Conservation (phyloP, 225 moss, liverwort and hornwort species). For the Physcomitrellopsis africana region DNA sequence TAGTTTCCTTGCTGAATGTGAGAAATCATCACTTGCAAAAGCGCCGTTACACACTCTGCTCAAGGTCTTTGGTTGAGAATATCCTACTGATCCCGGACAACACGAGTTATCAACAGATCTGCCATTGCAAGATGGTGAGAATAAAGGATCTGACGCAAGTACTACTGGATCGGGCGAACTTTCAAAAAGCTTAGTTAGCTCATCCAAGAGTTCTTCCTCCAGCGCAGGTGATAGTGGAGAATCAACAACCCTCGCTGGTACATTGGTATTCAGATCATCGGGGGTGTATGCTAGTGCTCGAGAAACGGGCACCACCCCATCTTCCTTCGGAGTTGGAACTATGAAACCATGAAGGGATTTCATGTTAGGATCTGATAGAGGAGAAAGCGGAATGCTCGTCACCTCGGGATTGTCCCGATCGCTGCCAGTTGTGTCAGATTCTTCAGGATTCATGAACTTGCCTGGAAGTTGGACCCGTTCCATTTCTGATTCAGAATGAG, state of each 20-base stretch:
- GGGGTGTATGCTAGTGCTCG: slow-evolving; percentile 15
- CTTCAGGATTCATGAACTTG: slow-evolving; percentile 38
- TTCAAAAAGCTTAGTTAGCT: slow-evolving; percentile 51
- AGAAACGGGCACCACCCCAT: slow-evolving; percentile 17
- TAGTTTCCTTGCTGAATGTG: slow-evolving; percentile 44
- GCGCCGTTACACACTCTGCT: slow-evolving; percentile 30
- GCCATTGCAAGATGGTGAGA: background rate
- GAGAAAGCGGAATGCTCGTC: slow-evolving; percentile 33
- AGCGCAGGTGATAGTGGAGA: slow-evolving; percentile 46
- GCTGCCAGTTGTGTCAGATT: slow-evolving; percentile 31
- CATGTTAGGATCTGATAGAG: slow-evolving; percentile 15
- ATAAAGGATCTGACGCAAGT: slow-evolving; percentile 11
- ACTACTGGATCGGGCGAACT: slow-evolving; percentile 19
- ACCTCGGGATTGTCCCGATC: slow-evolving; percentile 35
- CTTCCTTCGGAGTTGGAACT: slow-evolving; percentile 19
- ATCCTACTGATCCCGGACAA: slow-evolving; percentile 17
- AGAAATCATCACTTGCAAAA: slow-evolving; percentile 27
- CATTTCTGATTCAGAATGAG: slow-evolving; percentile 11
- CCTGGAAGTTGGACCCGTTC: slow-evolving; percentile 34
- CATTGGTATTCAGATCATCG: slow-evolving; percentile 21
- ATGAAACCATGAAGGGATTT: slow-evolving; percentile 1
- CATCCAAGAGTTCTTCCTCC: slow-evolving; percentile 61
- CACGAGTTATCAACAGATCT: slow-evolving; percentile 16
- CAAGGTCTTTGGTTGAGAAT: slow-evolving; percentile 26
- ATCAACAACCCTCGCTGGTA: background rate